These are phyloP conservation scores for Lactarius akahatsu DNA, from an alignment of 768 basidiomycete species.

Conservation along the genomic window DNA sequence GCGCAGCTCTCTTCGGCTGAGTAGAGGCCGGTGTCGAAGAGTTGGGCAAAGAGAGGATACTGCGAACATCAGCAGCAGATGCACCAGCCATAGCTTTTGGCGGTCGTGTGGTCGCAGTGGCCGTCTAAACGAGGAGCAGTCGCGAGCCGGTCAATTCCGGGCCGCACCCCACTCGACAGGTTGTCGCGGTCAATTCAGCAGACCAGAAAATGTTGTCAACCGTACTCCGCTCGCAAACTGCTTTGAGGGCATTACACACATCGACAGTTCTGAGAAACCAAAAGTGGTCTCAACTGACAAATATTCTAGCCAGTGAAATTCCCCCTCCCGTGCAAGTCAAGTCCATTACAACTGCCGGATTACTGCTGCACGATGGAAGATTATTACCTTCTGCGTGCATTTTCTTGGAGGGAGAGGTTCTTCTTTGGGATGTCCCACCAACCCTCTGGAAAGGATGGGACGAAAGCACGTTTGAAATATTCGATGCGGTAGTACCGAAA, in stretches of 20 bases:
- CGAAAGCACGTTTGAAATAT: conserved; percentile 71
- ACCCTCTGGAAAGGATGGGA: conserved; percentile 68
- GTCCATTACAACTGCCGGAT: conserved; percentile 60
- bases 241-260: conserved; percentile 20
- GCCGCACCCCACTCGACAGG: background rate
- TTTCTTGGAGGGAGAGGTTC: conserved; percentile 81
- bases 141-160: conserved; percentile 10
- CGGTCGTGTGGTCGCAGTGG: no score
- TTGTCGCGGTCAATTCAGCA: background rate
- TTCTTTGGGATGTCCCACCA: conserved; percentile 84
- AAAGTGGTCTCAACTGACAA: conserved; percentile 45
- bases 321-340: conserved; percentile 72
- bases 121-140: background rate
- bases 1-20: conserved; percentile 45
- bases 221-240: conserved; percentile 14
- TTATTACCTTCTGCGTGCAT: conserved; percentile 75
- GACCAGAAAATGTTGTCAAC: conserved; percentile 3
- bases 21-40: conserved; percentile 45
- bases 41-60: conserved; percentile 64
- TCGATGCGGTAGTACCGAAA: conserved; percentile 78
- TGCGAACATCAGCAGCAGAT: conserved; percentile 79
- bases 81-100: conserved; percentile 68
- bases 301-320: conserved; percentile 68
- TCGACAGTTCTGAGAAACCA: conserved; percentile 17
- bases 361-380: conserved; percentile 76